Conservation (phyloP, 495 filamentous ascomycete genomes). For the Aspergillus affinis region DNA sequence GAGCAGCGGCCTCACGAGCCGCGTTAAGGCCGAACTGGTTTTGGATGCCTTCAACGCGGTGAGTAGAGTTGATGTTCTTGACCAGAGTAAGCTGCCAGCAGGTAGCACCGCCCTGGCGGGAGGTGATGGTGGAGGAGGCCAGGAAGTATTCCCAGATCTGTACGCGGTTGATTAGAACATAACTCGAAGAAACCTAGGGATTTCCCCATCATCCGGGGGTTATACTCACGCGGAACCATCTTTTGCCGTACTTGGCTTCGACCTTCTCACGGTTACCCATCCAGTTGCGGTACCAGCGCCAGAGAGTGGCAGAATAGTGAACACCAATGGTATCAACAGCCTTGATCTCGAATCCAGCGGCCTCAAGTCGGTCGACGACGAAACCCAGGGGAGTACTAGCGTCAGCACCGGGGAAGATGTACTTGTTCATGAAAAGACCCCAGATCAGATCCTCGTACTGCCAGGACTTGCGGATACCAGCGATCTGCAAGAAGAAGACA, state of each 20-base stretch:
- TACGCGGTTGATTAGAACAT: conserved; percentile 15
- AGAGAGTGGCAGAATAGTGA: conserved; percentile 95
- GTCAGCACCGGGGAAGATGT: conserved; percentile 71
- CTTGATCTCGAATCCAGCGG: conserved; percentile 62
- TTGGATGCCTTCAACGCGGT: conserved; percentile 83
- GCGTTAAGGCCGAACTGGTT: conserved; percentile 74
- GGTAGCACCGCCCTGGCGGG: conserved; percentile 87
- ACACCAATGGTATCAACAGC: conserved; percentile 84
- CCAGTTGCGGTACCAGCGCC: conserved; percentile 99
- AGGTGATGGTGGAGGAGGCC: conserved; percentile 87
- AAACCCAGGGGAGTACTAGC: conserved; percentile 65
- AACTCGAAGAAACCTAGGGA: not conserved
- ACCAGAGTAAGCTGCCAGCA: conserved; percentile 95
- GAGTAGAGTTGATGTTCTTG: conserved; percentile 97
- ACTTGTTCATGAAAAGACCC: conserved; percentile 79
- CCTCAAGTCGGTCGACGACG: conserved; percentile 64
- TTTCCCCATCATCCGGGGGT: not conserved
- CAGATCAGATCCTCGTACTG: conserved; percentile 75
- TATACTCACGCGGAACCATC: conserved; percentile 88
- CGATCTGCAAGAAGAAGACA: conserved; percentile 71
- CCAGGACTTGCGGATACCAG: conserved; percentile 67
- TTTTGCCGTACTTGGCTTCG: conserved; percentile 88
- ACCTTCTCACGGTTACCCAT: conserved; percentile 94
- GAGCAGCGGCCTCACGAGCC: conserved; percentile 53
- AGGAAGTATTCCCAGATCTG: conserved; percentile 99